Evolutionary conservation across 768 basidiomycete species (phyloP), one percentile per base, ranked within the genome.

Genomic region (Pisolithus microcarpus): DNA sequence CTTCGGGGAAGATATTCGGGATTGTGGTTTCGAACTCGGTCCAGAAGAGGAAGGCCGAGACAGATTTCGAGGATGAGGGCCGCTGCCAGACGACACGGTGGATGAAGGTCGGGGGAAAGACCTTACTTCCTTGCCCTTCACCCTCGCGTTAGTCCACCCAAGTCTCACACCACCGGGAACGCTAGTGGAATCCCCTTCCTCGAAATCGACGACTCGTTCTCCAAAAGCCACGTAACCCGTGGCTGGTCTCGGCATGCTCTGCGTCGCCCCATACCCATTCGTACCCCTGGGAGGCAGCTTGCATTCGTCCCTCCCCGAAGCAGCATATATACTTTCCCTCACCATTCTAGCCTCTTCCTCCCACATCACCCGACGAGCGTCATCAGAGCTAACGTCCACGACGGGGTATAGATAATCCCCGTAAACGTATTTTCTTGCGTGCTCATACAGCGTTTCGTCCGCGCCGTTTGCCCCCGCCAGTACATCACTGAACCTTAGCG

Each of bases 351-450:
- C 62, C n/a, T 66, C 66, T 38, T 59, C 60, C 2, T 57, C 64
- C 65, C 64, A 64, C 52, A 68, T 64, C 4, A 50, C 62, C 8
- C 38, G 46, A 16, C 62, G 66, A 7, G 64, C 65, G 21, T 64
- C 69, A 48, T 74, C 69, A 23, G 84, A 81, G 68, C 87, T 92
- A 44, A 90, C 86, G 60, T 95, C 93, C 53, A 93, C 83, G 50
- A 80, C 82, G 0, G 92, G 93, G 63, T 94, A 95, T 60, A 88
- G 80, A 63, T 92, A 91, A 68, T 94, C 88, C 5, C 91, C 91
- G 58, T 92, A 97, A 23, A 94, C 74, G 53, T 91, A 87, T 56
- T 79, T 75, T 64, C 80, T 79, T 64, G 89, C 85, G 37, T 91
- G 77, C 26, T 70, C 75, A 61, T 85, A 98, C 47, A 95, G 67